phyloP scores from a whole-genome alignment of 495 filamentous ascomycete genomes.

The Penicillium egyptiacum region DNA sequence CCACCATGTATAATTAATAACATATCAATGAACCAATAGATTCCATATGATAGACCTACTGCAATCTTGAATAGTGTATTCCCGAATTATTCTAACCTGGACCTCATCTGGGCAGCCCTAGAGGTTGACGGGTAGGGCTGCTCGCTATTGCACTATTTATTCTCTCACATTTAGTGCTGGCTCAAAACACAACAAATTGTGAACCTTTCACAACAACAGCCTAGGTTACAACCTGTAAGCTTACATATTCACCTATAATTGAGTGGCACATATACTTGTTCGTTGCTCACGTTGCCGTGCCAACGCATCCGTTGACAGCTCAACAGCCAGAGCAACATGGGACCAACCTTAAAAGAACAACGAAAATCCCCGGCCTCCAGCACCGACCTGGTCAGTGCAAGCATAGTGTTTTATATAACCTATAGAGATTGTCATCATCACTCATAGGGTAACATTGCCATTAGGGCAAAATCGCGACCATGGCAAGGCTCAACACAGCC shows the following conservation, averaged over 20 bases:
- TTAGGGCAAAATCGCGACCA: not conserved
- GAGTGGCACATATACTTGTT: not conserved
- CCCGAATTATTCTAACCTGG: not conserved
- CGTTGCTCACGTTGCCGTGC: constrained; percentile 16
- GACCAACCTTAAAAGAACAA: constrained; percentile 4
- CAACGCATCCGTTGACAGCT: constrained; percentile 19
- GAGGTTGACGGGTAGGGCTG: not conserved
- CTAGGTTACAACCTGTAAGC: not conserved
- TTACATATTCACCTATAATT: not conserved
- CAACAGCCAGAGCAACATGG: not conserved
- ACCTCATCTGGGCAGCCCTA: not conserved
- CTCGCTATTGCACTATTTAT: too few species aligned
- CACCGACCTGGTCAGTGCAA: not conserved
- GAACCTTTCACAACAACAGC: not conserved
- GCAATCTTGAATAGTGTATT: not conserved
- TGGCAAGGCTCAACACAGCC: constrained; percentile 11
- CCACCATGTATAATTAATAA: not conserved
- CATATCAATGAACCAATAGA: not conserved
- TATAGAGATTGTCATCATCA: not conserved
- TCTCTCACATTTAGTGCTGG: not conserved
- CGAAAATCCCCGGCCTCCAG: not conserved
- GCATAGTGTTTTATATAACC: not conserved
- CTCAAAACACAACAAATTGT: not conserved
- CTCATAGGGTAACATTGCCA: not conserved
- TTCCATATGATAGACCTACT: not conserved